Evolutionary conservation across 352 stramenopile genomes (phyloP).

Genomic region (Phytophthora brassicae): DNA sequence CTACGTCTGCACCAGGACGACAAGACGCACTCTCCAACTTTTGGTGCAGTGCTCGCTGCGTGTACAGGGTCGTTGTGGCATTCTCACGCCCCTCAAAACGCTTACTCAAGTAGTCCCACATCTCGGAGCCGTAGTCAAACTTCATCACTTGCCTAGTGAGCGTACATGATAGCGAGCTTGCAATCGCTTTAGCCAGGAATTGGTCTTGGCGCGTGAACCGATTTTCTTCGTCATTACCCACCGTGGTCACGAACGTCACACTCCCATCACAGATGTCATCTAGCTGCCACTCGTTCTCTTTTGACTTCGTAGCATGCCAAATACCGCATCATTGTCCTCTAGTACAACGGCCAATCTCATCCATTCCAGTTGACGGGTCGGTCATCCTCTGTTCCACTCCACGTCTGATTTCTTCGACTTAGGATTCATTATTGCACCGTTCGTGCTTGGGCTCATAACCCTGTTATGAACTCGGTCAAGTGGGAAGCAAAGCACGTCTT

Average conservation of each 20-base stretch:
- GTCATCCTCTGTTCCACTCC: conserved; percentile 4
- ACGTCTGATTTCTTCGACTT: background rate
- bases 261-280: background rate
- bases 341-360: background rate
- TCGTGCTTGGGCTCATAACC: too few relatives aligned
- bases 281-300: background rate
- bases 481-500: too few relatives aligned
- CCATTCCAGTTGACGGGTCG: conserved; percentile 2
- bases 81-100: conserved; percentile 6
- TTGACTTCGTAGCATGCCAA: background rate
- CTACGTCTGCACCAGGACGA: conserved; percentile 1
- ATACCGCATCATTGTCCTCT: background rate
- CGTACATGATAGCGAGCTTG: background rate
- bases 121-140: background rate
- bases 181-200: background rate
- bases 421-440: too few relatives aligned
- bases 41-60: conserved; percentile 1
- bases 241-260: background rate
- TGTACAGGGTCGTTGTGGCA: background rate
- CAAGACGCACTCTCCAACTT: conserved; percentile 6
- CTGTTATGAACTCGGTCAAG: too few relatives aligned
- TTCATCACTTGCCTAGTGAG: background rate
- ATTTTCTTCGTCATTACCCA: background rate
- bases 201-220: background rate
- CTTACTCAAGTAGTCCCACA: background rate